A percentile compares a stretch with the other conserved stretches of the same genome.
phyloP scores from a whole-genome alignment of 129 eudicot species.

The Apium graveolens region DNA sequence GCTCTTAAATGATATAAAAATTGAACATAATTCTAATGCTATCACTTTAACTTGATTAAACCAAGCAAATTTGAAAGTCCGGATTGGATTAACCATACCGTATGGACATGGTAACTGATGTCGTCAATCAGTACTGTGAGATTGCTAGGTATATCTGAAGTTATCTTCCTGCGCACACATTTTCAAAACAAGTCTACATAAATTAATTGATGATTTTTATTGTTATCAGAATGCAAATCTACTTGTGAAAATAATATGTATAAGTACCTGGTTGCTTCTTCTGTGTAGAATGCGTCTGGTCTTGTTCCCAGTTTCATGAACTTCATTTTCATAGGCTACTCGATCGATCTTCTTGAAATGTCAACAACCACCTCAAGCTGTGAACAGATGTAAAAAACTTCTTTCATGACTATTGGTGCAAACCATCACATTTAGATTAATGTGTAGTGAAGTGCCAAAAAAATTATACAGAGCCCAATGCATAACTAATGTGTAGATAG shows the following conservation, averaged over 20 bases:
- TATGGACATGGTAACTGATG: slow-evolving; percentile 61
- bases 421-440: not conserved
- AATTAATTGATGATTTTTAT: not conserved
- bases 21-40: not conserved
- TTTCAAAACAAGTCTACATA: not conserved
- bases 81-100: slow-evolving; percentile 31
- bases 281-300: slow-evolving; percentile 77
- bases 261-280: slow-evolving; percentile 63
- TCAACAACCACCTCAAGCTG: slow-evolving; percentile 3
- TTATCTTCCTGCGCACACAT: slow-evolving; percentile 37
- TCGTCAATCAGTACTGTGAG: slow-evolving; percentile 49
- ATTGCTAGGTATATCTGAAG: slow-evolving; percentile 57
- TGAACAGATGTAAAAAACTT: not conserved
- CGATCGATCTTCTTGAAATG: slow-evolving; percentile 9
- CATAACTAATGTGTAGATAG: not conserved
- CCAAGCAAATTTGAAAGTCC: not conserved
- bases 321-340: slow-evolving; percentile 46
- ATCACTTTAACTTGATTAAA: not conserved
- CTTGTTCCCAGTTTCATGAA: slow-evolving; percentile 77
- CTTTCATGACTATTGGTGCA: not conserved
- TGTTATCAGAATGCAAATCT: no score
- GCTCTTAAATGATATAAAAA: not conserved
- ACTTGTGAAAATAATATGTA: not conserved
- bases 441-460: not conserved
- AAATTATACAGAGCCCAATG: not conserved